Evolutionary conservation across 2,329 filamentous ascomycete species (phyloP), one percentile per base, ranked within the genome.

Genomic region (Corniculantispora saksenae): DNA sequence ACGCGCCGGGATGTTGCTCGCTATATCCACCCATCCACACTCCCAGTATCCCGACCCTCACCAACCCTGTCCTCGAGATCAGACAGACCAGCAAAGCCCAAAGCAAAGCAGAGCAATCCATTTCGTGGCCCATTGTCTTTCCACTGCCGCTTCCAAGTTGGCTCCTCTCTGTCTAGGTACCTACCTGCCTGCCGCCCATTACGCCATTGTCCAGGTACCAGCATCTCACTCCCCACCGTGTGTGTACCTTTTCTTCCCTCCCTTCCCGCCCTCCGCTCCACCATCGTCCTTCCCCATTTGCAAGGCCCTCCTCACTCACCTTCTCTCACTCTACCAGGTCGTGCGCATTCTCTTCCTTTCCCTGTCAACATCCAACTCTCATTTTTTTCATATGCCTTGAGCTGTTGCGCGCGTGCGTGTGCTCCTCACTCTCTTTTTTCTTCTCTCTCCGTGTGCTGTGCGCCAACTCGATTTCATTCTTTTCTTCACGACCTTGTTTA

Each of bases 341-440:
- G 23, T 48, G n/a, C 40, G 38, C 17, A 19, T 38, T 58, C 21
- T 53, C 51, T 62, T 57, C 56, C 50, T 60, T 27, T 62, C 23
- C 59, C 38, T 54, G 27, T 51, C 51, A 66, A 53, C 54, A 43
- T 35, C 21, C 40, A 40, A 8, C 55, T 54, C 27, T 47, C 51
- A 13, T 27, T 40, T 35, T 29, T 35, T 57, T 47, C 17, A 15
- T 43, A 6, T 43, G 45, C 29, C 48, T 48, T 40, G 64, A 63
- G 59, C 59, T 62, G 59, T 53, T 62, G 54, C 60, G 64, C 64
- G 64, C 64, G 58, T 62, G 64, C 64, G 51, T 66, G 59, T 62
- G 55, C 53, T 58, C 47, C 47, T 57, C 59, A 51, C 53, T 53
- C 47, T 45, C 38, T 43, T 13, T 61, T 60, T 58, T n/a, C n/a